Evolutionary conservation across 108 stramenopile species (phyloP).

Genomic region (Cyclotella sp.): DNA sequence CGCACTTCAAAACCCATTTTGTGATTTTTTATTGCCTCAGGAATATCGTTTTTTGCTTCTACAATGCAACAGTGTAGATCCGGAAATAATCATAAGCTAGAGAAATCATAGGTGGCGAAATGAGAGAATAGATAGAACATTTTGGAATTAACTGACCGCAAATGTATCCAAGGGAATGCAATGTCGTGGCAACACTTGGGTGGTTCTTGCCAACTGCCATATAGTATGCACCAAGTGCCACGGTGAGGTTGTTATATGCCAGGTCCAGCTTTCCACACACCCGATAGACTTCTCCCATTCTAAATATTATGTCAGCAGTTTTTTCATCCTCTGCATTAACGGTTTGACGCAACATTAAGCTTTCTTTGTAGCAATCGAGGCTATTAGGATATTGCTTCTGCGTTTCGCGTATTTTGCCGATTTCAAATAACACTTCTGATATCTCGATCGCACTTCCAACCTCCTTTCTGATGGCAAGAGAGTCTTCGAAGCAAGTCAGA

Average conservation of each 20-base stretch:
- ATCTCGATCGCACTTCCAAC: constrained; percentile 39
- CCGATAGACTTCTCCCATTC: constrained; percentile 45
- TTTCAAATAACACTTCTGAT: constrained; percentile 47
- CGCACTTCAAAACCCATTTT: constrained; percentile 53
- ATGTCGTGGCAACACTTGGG: constrained; percentile 43
- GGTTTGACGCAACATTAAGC: constrained; percentile 34
- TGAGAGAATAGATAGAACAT: neutral
- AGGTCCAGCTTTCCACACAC: constrained; percentile 42
- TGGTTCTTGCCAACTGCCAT: constrained; percentile 49
- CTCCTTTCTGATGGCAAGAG: constrained; percentile 36
- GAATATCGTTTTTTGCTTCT: constrained; percentile 40
- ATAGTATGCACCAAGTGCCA: constrained; percentile 47
- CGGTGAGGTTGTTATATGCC: constrained; percentile 39
- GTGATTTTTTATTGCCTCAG: constrained; percentile 54
- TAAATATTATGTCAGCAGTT: constrained; percentile 43
- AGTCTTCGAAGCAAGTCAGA: constrained; percentile 47
- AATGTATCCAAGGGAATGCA: constrained; percentile 51
- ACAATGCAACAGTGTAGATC: neutral
- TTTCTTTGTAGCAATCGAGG: constrained; percentile 41
- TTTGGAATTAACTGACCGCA: constrained; percentile 20
- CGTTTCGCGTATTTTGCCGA: constrained; percentile 41
- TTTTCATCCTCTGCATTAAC: constrained; percentile 49
- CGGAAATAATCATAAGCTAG: neutral
- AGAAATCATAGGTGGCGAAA: too few species aligned
- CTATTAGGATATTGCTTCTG: constrained; percentile 46